Base-by-base conservation (phyloP, 2,329 filamentous ascomycete species). In the Aspergillus neoniger region DNA sequence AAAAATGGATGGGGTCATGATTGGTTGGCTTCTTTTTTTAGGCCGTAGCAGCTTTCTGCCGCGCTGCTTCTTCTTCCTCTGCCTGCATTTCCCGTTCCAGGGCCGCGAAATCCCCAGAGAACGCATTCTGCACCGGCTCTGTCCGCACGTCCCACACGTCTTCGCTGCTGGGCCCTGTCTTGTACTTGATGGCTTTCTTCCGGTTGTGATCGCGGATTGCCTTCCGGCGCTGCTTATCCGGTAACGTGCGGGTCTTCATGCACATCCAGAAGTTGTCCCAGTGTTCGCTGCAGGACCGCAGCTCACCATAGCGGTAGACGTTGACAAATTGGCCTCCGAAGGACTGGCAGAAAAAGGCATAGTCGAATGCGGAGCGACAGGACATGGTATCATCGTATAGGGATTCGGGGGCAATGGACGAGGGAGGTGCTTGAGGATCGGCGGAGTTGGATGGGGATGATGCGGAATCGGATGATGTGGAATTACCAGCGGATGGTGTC, bases 251-350 rank as follows among this genome's bases (percentile, higher is more conserved):
- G 39, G 88, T 88, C 65, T 91, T 88, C 93, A 98, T 97, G 82
- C 95, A 99, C 80, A 97, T 94, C 91, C 93, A 96, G 78, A 96
- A 98, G 76, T 96, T 91, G 63, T 89, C 85, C 92, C 94, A 97
- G 64, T 92, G 88, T 67, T 96, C 90, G 63, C 83, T 86, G 82
- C 95, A 99, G 3, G 85, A 83, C 48, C 89, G 86, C 70, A 96
- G 80, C 44, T 82, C 80, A 63, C 95, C 95, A 73, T 92, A 89
- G 41, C 95, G 90, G 82, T 98, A 99, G 39, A 98, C 85, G 70
- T 92, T 88, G 70, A 91, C 92, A 82, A 93, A 96, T 76, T 98
- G 93, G 0, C 94, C 92, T 56, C 92, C 93, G 8, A 96, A 82
- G 0, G 90, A 92, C 74, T 95, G 91, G 84, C 95, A 99, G 82